Evolutionary conservation across 2,329 filamentous ascomycete genomes (phyloP).

Genomic region (Phaeosphaeriaceae sp.): DNA sequence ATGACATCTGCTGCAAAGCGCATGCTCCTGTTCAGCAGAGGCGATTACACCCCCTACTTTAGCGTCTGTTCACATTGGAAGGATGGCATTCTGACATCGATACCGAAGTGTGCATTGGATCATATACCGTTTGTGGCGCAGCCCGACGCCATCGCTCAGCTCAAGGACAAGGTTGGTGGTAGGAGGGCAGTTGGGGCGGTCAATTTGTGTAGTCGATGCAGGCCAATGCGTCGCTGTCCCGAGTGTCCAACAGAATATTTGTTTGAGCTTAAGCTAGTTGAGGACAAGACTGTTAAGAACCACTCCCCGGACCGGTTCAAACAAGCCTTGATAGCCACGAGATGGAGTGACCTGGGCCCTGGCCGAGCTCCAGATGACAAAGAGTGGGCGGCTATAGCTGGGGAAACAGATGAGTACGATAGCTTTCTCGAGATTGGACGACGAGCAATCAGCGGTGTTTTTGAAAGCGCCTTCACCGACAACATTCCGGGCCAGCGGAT

Average conservation of each 20-base stretch:
- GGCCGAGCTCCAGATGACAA: constrained; percentile 51
- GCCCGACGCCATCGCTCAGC: constrained; percentile 51
- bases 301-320: constrained; percentile 59
- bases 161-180: constrained; percentile 26
- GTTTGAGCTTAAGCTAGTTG: constrained; percentile 65
- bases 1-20: constrained; percentile 61
- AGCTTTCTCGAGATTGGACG: constrained; percentile 62
- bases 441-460: constrained; percentile 64
- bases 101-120: constrained; percentile 66
- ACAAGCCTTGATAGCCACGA: constrained; percentile 65
- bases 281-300: constrained; percentile 55
- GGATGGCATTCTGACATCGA: constrained; percentile 65
- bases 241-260: constrained; percentile 69
- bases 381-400: constrained; percentile 63
- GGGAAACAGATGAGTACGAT: constrained; percentile 54
- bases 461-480: constrained; percentile 63
- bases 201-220: constrained; percentile 62
- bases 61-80: constrained; percentile 69
- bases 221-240: constrained; percentile 66
- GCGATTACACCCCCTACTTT: constrained; percentile 69
- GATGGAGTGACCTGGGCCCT: constrained; percentile 68
- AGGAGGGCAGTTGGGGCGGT: constrained; percentile 54
- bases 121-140: constrained; percentile 60
- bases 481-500: constrained; percentile 65
- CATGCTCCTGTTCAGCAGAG: constrained; percentile 64